Evolutionary conservation across 306 rosid genomes (phyloP), one percentile per base, ranked within the genome.

Genomic region (Arachis hypogaea): DNA sequence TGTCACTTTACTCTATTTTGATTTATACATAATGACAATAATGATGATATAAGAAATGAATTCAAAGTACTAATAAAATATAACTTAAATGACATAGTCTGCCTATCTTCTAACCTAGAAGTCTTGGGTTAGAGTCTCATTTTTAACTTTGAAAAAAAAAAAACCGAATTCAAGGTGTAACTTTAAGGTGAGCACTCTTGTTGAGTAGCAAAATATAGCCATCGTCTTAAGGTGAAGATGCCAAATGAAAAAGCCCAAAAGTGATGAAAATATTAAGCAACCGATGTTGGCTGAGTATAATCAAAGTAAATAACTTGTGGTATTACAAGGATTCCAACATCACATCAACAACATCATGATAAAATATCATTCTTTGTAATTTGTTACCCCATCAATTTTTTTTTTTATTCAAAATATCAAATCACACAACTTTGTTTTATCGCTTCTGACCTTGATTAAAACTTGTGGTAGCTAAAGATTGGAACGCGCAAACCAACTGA

Each of bases 271-370:
- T 30, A 59, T 6, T 42, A 40, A n/a, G 22, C 2, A 47, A 14
- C 47, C 44, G 57, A 11, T 12, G 1, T 69, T 11, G 58, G 14
- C 51, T 10, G 11, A 43, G 33, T n/a, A 11, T 18, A 3, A 22
- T 56, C 36, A n/a, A 6, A 47, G 28, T n/a, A 60, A 65, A 58
- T 40, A 29, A 66, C 44, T 57, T 66, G 63, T 50, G 78, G 77
- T 52, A 3, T 9, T 33, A 55, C 3, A 2, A 2, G 11, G 7
- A 18, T 50, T 59, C 11, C 8, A 18, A 45, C 72, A 22, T 72
- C 60, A 49, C 82, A 65, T 65, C 30, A 41, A 30, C 7, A 63
- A 64, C 43, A 45, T 45, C 42, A 57, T 44, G 12, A 56, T 44
- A 7, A 56, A 62, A 51, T 29, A n/a, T 11, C 36, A 58, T 0